Evolutionary conservation across 2,329 filamentous ascomycete genomes (phyloP), one percentile per base, ranked within the genome.

Genomic region (Aspergillus texensis): DNA sequence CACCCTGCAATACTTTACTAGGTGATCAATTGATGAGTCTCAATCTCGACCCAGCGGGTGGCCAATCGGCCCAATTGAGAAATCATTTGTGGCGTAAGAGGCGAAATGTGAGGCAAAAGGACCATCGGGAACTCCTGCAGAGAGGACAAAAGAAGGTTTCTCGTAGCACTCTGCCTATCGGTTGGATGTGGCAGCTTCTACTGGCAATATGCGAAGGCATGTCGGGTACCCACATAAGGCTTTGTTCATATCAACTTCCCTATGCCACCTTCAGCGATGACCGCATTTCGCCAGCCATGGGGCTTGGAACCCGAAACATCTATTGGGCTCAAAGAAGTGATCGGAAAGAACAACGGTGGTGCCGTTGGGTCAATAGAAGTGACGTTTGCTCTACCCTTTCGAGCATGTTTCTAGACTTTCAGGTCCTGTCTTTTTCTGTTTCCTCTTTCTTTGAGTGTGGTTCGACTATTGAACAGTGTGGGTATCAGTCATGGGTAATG

Each of bases 211-310:
- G 24, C 14, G 56, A 34, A 56, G 26, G 14, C 16, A 48, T 53
- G 36, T 21, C 74, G 74, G 74, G 60, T 72, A 70, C 64, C 61
- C 36, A 70, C 73, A 74, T 72, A 70, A 69, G 71, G 71, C 69
- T 71, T 68, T 65, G 63, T 68, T 62, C 60, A 58, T 34, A 45
- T 61, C 60, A 57, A 57, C 32, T 46, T 53, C 41, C 24, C 30
- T 39, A 55, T 36, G 5, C 41, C 53, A 60, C 26, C 61, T 59
- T 43, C 58, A 43, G 52, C 24, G 26, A 48, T 36, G 30, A 21
- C 50, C 36, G 24, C 46, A 54, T 60, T 24, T 24, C 45, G 52
- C 62, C 64, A 57, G 41, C 43, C n/a, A 50, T 59, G 34, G 32
- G 24, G 52, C 32, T 55, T 41, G 32, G 32, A 57, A 39, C 41